A percentile compares a stretch with the other conserved stretches of the same genome.
phyloP scores from a whole-genome alignment of 1,139 yeast genomes.

The Kurtzmaniella quercitrusa region DNA sequence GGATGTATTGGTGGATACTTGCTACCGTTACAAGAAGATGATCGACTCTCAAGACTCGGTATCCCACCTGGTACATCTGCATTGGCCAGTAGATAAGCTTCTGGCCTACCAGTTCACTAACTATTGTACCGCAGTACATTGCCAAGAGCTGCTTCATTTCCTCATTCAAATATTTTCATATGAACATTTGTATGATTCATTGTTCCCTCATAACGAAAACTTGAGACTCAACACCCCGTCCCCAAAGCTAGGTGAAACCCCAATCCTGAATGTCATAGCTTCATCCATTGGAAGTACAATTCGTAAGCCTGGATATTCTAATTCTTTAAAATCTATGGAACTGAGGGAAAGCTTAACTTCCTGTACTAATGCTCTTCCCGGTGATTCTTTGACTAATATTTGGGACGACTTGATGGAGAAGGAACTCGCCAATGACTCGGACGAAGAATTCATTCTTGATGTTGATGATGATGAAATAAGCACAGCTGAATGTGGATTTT shows the following conservation, averaged over 20 bases:
- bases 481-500: slow-evolving; percentile 4
- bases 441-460: slow-evolving; percentile 9
- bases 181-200: slow-evolving; percentile 29
- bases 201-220: slow-evolving; percentile 13
- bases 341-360: background rate
- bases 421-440: slow-evolving; percentile 18
- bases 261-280: background rate
- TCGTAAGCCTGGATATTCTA: background rate
- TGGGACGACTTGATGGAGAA: slow-evolving; percentile 29
- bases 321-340: background rate
- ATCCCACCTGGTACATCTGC: background rate
- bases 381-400: slow-evolving; percentile 9
- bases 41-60: background rate
- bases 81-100: slow-evolving; percentile 1
- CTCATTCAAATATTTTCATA: slow-evolving; percentile 44
- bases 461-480: slow-evolving; percentile 7
- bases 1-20: slow-evolving; percentile 6
- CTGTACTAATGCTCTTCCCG: background rate
- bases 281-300: background rate
- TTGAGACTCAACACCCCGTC: slow-evolving; percentile 9
- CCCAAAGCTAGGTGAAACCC: slow-evolving; percentile 4
- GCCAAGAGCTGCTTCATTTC: slow-evolving; percentile 45
- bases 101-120: slow-evolving; percentile 18
- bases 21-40: slow-evolving; percentile 1
- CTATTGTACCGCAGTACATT: slow-evolving; percentile 26